Evolutionary conservation across 2,329 filamentous ascomycete genomes (phyloP).

Genomic region (Macrophomina pseudophaseolina): DNA sequence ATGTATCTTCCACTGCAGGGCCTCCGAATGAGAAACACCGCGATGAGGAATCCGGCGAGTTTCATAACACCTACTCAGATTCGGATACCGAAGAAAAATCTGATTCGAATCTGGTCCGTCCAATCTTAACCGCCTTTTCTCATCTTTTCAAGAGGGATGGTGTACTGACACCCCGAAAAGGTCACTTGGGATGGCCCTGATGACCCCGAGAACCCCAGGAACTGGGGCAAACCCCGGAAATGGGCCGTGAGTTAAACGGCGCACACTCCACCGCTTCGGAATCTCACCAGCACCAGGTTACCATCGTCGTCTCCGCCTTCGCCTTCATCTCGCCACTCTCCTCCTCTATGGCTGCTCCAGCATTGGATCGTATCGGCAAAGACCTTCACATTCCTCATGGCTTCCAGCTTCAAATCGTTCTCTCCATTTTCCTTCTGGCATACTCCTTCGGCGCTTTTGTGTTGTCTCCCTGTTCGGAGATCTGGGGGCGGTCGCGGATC

Average conservation of each 20-base stretch:
- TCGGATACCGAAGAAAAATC: slow-evolving; percentile 3
- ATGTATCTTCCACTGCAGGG: neutral
- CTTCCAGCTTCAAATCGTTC: slow-evolving; percentile 33
- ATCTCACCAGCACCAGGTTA: slow-evolving; percentile 34
- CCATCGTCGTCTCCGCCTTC: slow-evolving; percentile 49
- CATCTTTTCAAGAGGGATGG: neutral
- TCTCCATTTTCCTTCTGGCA: slow-evolving; percentile 48
- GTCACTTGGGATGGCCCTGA: slow-evolving; percentile 19
- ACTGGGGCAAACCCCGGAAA: slow-evolving; percentile 14
- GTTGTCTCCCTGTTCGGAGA: slow-evolving; percentile 44
- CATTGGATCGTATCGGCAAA: slow-evolving; percentile 36
- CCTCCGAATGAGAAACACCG: neutral
- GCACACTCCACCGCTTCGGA: no score
- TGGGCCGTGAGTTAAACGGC: slow-evolving; percentile 1
- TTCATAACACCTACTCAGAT: neutral
- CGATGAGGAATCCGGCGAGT: neutral
- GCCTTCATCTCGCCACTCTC: slow-evolving; percentile 48
- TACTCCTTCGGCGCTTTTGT: slow-evolving; percentile 48
- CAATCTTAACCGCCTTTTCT: no score
- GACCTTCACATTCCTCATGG: slow-evolving; percentile 44
- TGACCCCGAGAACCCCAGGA: slow-evolving; percentile 19
- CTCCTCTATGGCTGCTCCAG: slow-evolving; percentile 48
- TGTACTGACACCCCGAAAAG: neutral
- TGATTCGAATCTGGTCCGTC: neutral
- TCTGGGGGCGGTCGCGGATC: slow-evolving; percentile 42